A percentile compares a stretch with the other conserved stretches of the same genome.
These are phyloP conservation scores for Penicillium janthinellum DNA, from an alignment of 2,329 filamentous ascomycete genomes.

Conservation along the genomic window DNA sequence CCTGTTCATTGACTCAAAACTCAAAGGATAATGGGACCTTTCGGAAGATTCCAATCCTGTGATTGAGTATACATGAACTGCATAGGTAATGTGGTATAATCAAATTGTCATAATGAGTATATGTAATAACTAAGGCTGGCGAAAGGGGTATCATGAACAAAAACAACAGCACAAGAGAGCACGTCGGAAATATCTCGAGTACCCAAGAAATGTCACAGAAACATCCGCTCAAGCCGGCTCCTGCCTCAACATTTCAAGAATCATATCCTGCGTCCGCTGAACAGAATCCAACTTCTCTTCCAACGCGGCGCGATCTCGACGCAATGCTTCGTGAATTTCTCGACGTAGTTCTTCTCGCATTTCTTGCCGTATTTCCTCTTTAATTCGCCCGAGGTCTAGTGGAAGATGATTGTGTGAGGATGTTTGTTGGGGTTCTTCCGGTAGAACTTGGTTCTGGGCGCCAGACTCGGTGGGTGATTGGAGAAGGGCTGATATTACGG, in stretches of 20 bases:
- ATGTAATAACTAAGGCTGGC: background rate
- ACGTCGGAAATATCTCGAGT: background rate
- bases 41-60: background rate
- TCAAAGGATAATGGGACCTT: background rate
- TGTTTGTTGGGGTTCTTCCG: constrained; percentile 3
- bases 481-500: constrained; percentile 29
- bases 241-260: constrained; percentile 44
- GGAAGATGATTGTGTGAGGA: constrained; percentile 2
- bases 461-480: constrained; percentile 17
- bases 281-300: constrained; percentile 42
- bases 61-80: background rate
- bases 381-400: constrained; percentile 27
- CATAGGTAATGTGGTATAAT: background rate
- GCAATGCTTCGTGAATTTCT: constrained; percentile 38
- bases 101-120: background rate
- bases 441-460: background rate
- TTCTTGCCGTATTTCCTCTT: constrained; percentile 38
- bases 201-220: background rate
- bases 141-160: constrained; percentile 2
- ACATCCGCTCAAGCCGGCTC: constrained; percentile 28
- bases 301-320: constrained; percentile 33
- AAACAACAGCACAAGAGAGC: background rate
- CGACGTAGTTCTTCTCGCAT: constrained; percentile 37
- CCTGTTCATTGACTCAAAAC: too few relatives aligned
- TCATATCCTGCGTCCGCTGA: constrained; percentile 45